Conservation (phyloP, 2,329 filamentous ascomycete species). For the Sphaerulina vaccinii region DNA sequence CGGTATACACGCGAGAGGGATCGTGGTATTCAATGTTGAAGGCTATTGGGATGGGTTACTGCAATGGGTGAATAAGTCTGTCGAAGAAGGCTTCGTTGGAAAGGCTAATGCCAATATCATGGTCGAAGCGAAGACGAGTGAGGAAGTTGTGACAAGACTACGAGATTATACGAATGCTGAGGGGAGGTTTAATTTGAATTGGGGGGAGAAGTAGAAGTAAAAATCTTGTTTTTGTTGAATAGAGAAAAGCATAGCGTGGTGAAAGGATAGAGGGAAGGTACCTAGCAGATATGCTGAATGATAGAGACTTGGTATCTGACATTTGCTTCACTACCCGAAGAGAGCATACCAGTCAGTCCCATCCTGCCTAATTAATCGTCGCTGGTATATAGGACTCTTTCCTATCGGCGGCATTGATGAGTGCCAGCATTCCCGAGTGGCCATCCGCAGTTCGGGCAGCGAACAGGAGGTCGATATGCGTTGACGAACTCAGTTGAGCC, state of each 20-base stretch:
- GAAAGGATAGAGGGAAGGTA: not conserved
- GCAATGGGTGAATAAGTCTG: slow-evolving; percentile 74
- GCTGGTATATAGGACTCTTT: not conserved
- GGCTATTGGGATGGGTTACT: slow-evolving; percentile 91
- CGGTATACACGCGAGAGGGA: slow-evolving; percentile 78
- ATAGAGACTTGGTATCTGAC: no score
- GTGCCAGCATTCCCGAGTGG: not conserved
- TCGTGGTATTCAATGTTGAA: slow-evolving; percentile 81
- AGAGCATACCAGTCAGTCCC: no score
- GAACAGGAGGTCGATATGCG: not conserved
- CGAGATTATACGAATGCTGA: slow-evolving; percentile 72
- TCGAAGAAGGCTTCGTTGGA: slow-evolving; percentile 74
- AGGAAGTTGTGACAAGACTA: slow-evolving; percentile 70
- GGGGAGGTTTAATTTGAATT: slow-evolving; percentile 76
- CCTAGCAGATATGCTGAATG: no score
- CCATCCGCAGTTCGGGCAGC: not conserved
- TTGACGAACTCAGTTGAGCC: not conserved
- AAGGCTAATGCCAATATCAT: slow-evolving; percentile 71
- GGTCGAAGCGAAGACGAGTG: slow-evolving; percentile 69
- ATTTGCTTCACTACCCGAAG: no score
- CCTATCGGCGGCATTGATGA: not conserved
- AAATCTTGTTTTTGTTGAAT: not conserved
- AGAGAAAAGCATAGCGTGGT: not conserved
- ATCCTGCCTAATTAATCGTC: not conserved
- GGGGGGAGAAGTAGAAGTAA: slow-evolving; percentile 61